A percentile compares a stretch with the other conserved stretches of the same genome.
Conservation (phyloP, 768 basidiomycete species). For the Filobasidium floriforme region DNA sequence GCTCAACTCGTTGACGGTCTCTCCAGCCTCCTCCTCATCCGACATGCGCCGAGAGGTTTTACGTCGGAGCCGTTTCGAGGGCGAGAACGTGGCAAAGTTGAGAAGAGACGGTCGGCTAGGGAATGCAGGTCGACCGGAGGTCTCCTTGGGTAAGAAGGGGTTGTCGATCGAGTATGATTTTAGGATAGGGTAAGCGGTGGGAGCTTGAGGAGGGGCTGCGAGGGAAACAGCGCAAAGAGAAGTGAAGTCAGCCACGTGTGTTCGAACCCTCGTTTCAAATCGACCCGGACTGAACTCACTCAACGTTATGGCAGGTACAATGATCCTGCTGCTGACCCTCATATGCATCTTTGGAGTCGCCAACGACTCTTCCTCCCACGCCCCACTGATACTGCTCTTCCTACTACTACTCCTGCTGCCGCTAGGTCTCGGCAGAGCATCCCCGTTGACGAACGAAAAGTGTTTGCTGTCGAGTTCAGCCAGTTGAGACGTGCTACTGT, state of each 20-base stretch:
- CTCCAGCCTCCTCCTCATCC: not conserved
- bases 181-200: not conserved
- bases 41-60: not conserved
- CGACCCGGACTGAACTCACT: not conserved
- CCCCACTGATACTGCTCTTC: not conserved
- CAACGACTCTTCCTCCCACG: not conserved
- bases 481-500: not conserved
- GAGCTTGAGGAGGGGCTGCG: not conserved
- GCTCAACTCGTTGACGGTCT: not conserved
- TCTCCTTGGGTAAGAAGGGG: not conserved
- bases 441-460: no score
- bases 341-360: not conserved
- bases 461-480: no score
- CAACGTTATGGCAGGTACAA: constrained; percentile 1
- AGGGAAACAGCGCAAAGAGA: not conserved
- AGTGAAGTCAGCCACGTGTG: not conserved
- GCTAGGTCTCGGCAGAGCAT: no score
- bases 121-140: not conserved
- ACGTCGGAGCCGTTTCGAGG: not conserved
- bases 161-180: constrained; percentile 3
- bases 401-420: not conserved
- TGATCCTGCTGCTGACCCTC: not conserved
- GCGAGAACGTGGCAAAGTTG: constrained; percentile 3
- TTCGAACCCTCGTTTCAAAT: not conserved
- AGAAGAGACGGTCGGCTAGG: not conserved